Base-by-base conservation (phyloP, 2,329 filamentous ascomycete species). In the Hypoxylon sp. region DNA sequence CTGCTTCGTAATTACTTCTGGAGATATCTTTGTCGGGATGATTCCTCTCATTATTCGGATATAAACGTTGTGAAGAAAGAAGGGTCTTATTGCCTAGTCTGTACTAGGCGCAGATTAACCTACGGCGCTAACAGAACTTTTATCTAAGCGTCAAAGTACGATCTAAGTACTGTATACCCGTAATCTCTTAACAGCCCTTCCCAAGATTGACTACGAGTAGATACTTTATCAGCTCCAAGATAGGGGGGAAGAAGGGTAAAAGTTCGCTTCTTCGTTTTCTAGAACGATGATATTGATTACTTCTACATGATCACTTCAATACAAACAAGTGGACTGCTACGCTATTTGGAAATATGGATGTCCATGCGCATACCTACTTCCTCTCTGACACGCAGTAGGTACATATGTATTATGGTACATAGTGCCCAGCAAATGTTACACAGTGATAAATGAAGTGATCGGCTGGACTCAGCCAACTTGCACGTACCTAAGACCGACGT, bases 61-160 rank as follows among this genome's bases (percentile, higher is more conserved):
- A 56, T 46, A 60, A 34, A 52, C 34, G 48, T 36, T 49, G 41
- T 51, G 38, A 34, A 50, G 30, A 60, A 43, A 52, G 17, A 30
- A 65, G 51, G 46, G 50, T 62, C 67, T 17, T 50, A 50, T 61
- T 69, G 60, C 10, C 57, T 56, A 61, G 63, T 65, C 49, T 17
- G 60, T 64, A 62, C 53, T 43, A 66, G 55, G 9, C 43, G 60
- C 48, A 21, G 43, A 53, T 46, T 59, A 57, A 58, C 19, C 41
- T 65, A 60, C 17, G 36, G 25, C 34, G 51, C 57, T 58, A 59
- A 49, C 9, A 50, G 14, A 55, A 28, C 36, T 46, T 55, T 58
- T 45, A 57, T 32, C 30, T 48, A 36, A 21, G 53, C 41, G 41
- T 34, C 30, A 7, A 57, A 23, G 17, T 34, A 10, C 17, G 23